Evolutionary conservation across 305 asterid species (phyloP).

Genomic region (Fraxinus xanthoxyloides): DNA sequence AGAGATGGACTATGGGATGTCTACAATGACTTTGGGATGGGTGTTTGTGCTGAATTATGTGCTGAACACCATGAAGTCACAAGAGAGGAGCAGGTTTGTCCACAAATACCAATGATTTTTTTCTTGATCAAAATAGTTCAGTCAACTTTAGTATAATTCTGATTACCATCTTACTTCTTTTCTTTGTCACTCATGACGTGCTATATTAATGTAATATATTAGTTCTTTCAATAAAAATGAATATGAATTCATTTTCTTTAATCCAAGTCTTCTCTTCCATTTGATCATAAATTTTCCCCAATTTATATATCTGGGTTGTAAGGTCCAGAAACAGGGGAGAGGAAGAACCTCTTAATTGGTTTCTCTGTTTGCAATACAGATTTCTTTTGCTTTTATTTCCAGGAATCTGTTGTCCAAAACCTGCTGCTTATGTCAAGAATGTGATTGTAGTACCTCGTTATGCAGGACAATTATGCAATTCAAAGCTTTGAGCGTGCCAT

Average conservation of each 20-base stretch:
- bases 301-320: not conserved
- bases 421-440: constrained; percentile 1
- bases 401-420: not conserved
- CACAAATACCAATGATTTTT: not conserved
- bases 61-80: constrained; percentile 75
- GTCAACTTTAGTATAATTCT: not conserved
- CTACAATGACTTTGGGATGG: constrained; percentile 90
- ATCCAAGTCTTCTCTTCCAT: not conserved
- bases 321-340: not conserved
- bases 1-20: constrained; percentile 99
- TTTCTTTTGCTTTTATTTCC: not conserved
- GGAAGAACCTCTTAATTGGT: not conserved
- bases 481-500: constrained; percentile 95
- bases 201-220: not conserved
- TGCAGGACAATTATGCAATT: constrained; percentile 82
- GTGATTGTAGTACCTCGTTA: constrained; percentile 17
- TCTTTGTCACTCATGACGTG: not conserved
- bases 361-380: not conserved
- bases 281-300: not conserved
- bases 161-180: not conserved
- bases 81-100: constrained; percentile 87
- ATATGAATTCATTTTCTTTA: not conserved
- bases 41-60: constrained; percentile 96
- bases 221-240: not conserved
- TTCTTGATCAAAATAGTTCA: not conserved